Percentiles rank a stretch among this genome's conserved stretches.
phyloP scores from a whole-genome alignment of 2,329 filamentous ascomycete genomes.

The Colletotrichum melonis region DNA sequence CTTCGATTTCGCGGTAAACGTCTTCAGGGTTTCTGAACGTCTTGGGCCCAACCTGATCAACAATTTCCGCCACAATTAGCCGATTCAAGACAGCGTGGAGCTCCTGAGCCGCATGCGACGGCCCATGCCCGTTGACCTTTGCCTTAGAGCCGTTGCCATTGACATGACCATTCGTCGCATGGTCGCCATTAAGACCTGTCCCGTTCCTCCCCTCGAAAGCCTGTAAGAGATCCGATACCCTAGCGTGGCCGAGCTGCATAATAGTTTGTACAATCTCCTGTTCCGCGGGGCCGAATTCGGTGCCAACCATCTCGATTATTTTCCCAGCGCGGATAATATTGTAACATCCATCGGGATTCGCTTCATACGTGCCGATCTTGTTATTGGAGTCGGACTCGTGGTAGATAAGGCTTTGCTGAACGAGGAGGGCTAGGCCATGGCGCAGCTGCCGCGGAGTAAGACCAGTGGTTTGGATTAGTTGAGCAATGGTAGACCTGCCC shows the following conservation, averaged over 20 bases:
- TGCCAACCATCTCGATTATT: conserved; percentile 80
- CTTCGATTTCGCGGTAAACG: conserved; percentile 69
- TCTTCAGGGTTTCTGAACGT: conserved; percentile 73
- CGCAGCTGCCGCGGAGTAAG: conserved; percentile 81
- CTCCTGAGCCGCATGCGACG: conserved; percentile 59
- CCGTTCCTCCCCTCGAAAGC: conserved; percentile 58
- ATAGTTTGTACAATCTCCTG: conserved; percentile 80
- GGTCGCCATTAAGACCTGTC: conserved; percentile 36
- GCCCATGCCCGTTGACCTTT: conserved; percentile 47
- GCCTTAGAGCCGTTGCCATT: conserved; percentile 46
- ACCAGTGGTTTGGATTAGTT: conserved; percentile 77
- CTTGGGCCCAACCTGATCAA: conserved; percentile 70
- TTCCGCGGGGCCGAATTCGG: conserved; percentile 79
- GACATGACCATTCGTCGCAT: conserved; percentile 41
- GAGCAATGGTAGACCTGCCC: conserved; percentile 79
- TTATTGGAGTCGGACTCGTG: conserved; percentile 74
- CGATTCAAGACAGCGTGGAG: conserved; percentile 63
- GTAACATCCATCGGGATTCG: conserved; percentile 84
- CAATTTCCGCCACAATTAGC: conserved; percentile 72
- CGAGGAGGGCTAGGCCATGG: conserved; percentile 83
- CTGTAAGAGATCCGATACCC: conserved; percentile 75
- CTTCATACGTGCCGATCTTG: conserved; percentile 81
- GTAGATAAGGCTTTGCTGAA: conserved; percentile 89
- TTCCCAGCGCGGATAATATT: conserved; percentile 84
- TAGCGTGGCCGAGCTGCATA: conserved; percentile 81